Evolutionary conservation across 2,329 filamentous ascomycete species (phyloP).

Genomic region (Fusarium oxysporum): DNA sequence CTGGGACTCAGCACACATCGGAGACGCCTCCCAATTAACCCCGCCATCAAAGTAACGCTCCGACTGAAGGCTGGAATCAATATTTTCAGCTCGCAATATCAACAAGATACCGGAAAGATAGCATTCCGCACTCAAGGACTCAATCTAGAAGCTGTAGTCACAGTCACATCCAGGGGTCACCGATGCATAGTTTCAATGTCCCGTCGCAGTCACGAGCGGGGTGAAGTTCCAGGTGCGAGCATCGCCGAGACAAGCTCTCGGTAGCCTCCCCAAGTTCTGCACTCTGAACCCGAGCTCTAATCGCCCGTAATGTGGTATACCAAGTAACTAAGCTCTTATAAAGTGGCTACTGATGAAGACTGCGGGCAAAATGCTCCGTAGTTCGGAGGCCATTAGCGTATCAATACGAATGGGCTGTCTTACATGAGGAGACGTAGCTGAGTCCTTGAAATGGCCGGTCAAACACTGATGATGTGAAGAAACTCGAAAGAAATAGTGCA

Average conservation of each 20-base stretch:
- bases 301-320: too few species aligned
- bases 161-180: not conserved
- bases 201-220: not conserved
- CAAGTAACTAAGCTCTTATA: too few species aligned
- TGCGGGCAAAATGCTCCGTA: too few species aligned
- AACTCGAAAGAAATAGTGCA: too few species aligned
- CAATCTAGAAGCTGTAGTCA: not conserved
- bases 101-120: rapidly evolving
- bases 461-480: too few species aligned
- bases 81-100: not conserved
- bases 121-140: rapidly evolving
- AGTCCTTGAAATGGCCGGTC: too few species aligned
- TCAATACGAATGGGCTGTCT: too few species aligned
- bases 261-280: too few species aligned
- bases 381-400: too few species aligned
- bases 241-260: not conserved
- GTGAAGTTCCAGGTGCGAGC: not conserved
- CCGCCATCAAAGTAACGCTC: not conserved
- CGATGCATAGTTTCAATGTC: not conserved
- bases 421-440: too few species aligned
- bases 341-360: too few species aligned
- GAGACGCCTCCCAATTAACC: not conserved
- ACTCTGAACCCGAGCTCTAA: too few species aligned
- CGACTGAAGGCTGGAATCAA: not conserved
- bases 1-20: not conserved